Percentiles rank a stretch among this genome's conserved stretches.
phyloP scores from a whole-genome alignment of 805 yeast genomes.

The Groenewaldozyma tartarivorans region DNA sequence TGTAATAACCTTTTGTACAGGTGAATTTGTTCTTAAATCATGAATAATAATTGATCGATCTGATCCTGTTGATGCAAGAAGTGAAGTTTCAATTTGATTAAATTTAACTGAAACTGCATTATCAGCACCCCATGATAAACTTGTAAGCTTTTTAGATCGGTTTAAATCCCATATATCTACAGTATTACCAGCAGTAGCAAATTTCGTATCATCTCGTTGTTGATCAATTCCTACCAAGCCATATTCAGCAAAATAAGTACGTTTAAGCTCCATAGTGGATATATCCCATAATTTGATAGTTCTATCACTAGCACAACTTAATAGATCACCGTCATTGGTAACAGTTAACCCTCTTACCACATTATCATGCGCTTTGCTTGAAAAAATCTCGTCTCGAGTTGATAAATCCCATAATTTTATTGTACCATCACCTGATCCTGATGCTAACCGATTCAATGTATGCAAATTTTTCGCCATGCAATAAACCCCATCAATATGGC shows the following conservation, averaged over 20 bases:
- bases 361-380: conserved; percentile 84
- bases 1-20: conserved; percentile 84
- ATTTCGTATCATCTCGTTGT: conserved; percentile 59
- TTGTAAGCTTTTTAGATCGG: conserved; percentile 66
- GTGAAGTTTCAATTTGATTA: conserved; percentile 81
- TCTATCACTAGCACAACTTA: conserved; percentile 88
- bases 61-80: conserved; percentile 81
- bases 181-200: conserved; percentile 87
- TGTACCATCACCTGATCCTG: conserved; percentile 93
- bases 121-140: conserved; percentile 95
- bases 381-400: conserved; percentile 60
- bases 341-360: conserved; percentile 79
- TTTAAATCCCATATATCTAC: conserved; percentile 89
- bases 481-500: conserved; percentile 93
- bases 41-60: conserved; percentile 87
- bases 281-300: conserved; percentile 85
- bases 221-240: conserved; percentile 82
- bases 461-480: conserved; percentile 70
- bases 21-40: conserved; percentile 83
- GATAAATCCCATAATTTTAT: conserved; percentile 91
- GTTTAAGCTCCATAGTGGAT: conserved; percentile 48
- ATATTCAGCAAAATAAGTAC: conserved; percentile 75
- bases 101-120: conserved; percentile 74
- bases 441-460: conserved; percentile 64
- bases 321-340: conserved; percentile 50